A percentile compares a stretch with the other conserved stretches of the same genome.
Conservation (phyloP, 371 early-diverging fungal genomes). For the Nematocida sp. region DNA sequence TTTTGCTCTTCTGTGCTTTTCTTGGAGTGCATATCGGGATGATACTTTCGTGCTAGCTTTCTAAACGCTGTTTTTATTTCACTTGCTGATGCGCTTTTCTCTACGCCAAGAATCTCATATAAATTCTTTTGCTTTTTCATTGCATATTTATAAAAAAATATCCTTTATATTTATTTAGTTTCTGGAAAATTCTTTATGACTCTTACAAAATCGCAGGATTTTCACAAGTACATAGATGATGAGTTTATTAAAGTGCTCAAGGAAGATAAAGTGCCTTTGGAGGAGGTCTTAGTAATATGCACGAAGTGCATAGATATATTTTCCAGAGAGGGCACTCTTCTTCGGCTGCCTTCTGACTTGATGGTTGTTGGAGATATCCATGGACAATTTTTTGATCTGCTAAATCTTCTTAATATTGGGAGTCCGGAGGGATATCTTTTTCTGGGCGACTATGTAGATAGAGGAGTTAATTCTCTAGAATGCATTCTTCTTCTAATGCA, state of each 20-base stretch:
- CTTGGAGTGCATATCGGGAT: slow-evolving; percentile 79
- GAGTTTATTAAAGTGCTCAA: not conserved
- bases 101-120: slow-evolving; percentile 73
- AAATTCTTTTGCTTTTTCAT: slow-evolving; percentile 53
- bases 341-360: slow-evolving; percentile 47
- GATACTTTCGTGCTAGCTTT: slow-evolving; percentile 83
- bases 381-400: slow-evolving; percentile 65
- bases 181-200: slow-evolving; percentile 35
- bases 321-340: slow-evolving; percentile 51
- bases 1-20: slow-evolving; percentile 78
- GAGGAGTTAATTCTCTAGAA: slow-evolving; percentile 85
- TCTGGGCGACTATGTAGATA: slow-evolving; percentile 95
- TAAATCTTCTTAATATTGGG: slow-evolving; percentile 56
- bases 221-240: not conserved
- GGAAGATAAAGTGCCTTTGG: not conserved
- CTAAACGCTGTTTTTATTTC: slow-evolving; percentile 91
- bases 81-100: slow-evolving; percentile 73
- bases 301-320: slow-evolving; percentile 41
- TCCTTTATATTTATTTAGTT: slow-evolving; percentile 22
- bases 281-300: slow-evolving; percentile 32
- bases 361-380: slow-evolving; percentile 65
- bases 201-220: not conserved
- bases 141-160: not conserved
- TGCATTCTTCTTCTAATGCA: slow-evolving; percentile 70
- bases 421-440: slow-evolving; percentile 69